Percentiles rank a stretch among this genome's conserved stretches.
phyloP scores from a whole-genome alignment of 2,329 filamentous ascomycete species.

The Colletotrichum phormii region DNA sequence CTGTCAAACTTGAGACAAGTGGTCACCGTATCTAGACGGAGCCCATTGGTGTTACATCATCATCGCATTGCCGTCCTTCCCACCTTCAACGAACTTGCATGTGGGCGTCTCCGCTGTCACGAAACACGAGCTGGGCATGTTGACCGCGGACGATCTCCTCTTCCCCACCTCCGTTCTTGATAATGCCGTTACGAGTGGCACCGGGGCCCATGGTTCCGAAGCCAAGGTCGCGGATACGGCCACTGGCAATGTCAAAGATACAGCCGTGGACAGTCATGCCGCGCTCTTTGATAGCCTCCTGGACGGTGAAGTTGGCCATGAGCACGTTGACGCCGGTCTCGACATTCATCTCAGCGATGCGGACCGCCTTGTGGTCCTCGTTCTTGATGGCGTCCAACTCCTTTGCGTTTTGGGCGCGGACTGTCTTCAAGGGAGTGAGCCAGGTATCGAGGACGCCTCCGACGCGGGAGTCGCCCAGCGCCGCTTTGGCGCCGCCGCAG shows the following conservation, averaged over 20 bases:
- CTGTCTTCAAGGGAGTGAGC: constrained; percentile 62
- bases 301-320: constrained; percentile 75
- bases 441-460: constrained; percentile 68
- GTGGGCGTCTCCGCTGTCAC: constrained; percentile 49
- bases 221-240: constrained; percentile 61
- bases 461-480: constrained; percentile 59
- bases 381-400: constrained; percentile 68
- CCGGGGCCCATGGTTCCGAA: constrained; percentile 49
- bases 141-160: constrained; percentile 57
- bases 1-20: neutral
- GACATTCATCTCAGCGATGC: constrained; percentile 83
- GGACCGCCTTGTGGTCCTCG: constrained; percentile 64
- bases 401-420: constrained; percentile 58
- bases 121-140: constrained; percentile 64
- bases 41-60: neutral
- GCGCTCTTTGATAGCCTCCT: constrained; percentile 76
- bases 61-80: neutral
- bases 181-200: constrained; percentile 22
- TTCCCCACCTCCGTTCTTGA: constrained; percentile 23
- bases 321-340: constrained; percentile 74
- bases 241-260: constrained; percentile 73
- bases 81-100: constrained; percentile 45
- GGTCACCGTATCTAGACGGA: neutral
- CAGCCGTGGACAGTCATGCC: constrained; percentile 82
- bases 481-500: constrained; percentile 75